Conservation (phyloP, 73 alveolate genomes). For the Tetrahymena elliotti region DNA sequence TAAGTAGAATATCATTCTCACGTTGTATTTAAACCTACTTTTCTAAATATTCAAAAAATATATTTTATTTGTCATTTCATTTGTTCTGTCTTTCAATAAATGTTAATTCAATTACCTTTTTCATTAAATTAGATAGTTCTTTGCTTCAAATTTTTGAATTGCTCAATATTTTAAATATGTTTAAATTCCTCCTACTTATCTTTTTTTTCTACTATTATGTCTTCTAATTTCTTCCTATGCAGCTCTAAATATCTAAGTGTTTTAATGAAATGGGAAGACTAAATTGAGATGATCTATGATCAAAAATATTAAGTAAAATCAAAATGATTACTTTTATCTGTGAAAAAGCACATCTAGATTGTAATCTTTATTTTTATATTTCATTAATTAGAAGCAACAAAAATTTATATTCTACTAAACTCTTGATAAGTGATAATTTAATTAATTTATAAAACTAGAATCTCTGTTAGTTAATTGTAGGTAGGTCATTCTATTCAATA, state of each 20-base stretch:
- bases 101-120: neutral
- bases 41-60: neutral
- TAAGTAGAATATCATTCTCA: neutral
- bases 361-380: neutral
- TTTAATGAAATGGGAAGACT: neutral
- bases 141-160: neutral
- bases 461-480: too few relatives aligned
- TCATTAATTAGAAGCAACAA: neutral
- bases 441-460: too few relatives aligned
- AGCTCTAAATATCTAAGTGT: neutral
- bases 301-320: neutral
- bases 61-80: neutral
- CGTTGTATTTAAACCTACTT: neutral
- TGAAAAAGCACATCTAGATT: neutral
- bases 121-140: neutral
- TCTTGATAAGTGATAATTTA: neutral
- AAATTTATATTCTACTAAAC: neutral
- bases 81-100: neutral
- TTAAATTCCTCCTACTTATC: neutral
- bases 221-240: neutral
- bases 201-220: neutral
- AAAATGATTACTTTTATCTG: neutral
- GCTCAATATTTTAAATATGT: neutral
- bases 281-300: neutral
- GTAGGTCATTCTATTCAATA: neutral